These are phyloP conservation scores for Penicillium maclennaniae DNA, from an alignment of 495 filamentous ascomycete genomes.

Conservation along the genomic window DNA sequence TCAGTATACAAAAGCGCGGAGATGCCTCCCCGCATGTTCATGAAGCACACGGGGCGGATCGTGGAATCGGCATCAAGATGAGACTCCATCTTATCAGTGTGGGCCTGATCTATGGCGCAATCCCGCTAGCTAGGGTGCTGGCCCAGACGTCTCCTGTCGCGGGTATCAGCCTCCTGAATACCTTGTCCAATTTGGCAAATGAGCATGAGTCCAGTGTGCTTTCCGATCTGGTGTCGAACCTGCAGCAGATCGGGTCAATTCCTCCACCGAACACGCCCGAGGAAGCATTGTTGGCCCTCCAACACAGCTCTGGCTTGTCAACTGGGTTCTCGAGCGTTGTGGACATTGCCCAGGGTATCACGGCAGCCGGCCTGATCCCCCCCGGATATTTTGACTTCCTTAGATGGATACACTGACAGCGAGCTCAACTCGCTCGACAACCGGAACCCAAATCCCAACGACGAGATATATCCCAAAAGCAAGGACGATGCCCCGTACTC, in stretches of 20 bases:
- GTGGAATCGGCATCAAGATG: neutral
- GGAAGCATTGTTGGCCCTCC: slow-evolving; percentile 1
- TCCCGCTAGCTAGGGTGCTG: neutral
- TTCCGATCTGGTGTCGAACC: slow-evolving; percentile 1
- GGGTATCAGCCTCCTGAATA: slow-evolving; percentile 1
- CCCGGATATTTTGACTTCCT: slow-evolving; percentile 6
- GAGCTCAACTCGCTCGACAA: slow-evolving; percentile 15
- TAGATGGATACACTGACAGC: slow-evolving; percentile 13
- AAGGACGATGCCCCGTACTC: slow-evolving; percentile 41
- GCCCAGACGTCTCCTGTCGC: neutral
- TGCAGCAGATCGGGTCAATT: neutral
- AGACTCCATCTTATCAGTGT: neutral
- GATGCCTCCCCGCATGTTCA: neutral
- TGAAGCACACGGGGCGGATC: neutral
- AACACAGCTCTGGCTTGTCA: neutral
- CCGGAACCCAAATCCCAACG: slow-evolving; percentile 2
- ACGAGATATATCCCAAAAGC: slow-evolving; percentile 25
- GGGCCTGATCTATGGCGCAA: neutral
- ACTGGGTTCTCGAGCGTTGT: slow-evolving; percentile 3
- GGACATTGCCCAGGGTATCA: slow-evolving; percentile 8
- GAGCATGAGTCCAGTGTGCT: slow-evolving; percentile 1
- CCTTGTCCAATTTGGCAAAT: neutral
- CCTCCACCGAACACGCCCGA: neutral
- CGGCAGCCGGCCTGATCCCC: slow-evolving; percentile 13
- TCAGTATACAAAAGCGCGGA: neutral